Base-by-base conservation (phyloP, 1,284 basidiomycete genomes). In the Rugosomyces carneus region DNA sequence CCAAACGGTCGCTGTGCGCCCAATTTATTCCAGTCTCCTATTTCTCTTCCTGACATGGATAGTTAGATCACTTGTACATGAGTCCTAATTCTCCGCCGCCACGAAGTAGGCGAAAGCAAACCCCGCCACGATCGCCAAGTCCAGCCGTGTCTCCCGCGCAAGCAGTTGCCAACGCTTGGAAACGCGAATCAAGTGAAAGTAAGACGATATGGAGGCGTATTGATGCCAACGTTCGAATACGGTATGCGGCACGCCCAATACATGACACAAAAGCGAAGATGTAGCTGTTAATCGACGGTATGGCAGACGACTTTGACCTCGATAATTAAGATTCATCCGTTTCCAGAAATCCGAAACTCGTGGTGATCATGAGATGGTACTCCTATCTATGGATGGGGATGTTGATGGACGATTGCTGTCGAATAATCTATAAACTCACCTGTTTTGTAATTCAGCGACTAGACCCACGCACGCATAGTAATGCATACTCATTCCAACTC, bases 121-220 rank as follows among this genome's bases (percentile, higher is more conserved):
- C 61, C 42, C 59, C 59, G 49, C 63, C 60, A 43, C 51, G 35
- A 34, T 31, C 61, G 44, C 57, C 66, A 54, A 62, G 58, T 55
- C 51, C 60, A 59, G 24, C 10, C 10, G 40, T 53, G 54, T 71
- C 79, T 11, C 77, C 78, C 32, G 75, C 76, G 7, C 74, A 80
- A 53, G 71, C 75, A 21, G 84, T 85, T 58, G 79, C 78, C 31
- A 75, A 80, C 36, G 78, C 78, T 44, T 84, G 83, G 82, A 73
- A 71, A 56, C 65, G 69, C 40, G 78, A 82, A 61, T 73, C 77
- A 11, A 53, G 60, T 11, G 76, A 81, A 60, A 76, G 65, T 51
- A 73, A 81, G 59, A 70, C 74, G 44, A 68, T 63, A 51, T 85
- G 82, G 82, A 67, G 70, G 49, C 66, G 64, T 49, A 69, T 76